phyloP scores from a whole-genome alignment of 148 eudicot genomes.

The Silene latifolia region DNA sequence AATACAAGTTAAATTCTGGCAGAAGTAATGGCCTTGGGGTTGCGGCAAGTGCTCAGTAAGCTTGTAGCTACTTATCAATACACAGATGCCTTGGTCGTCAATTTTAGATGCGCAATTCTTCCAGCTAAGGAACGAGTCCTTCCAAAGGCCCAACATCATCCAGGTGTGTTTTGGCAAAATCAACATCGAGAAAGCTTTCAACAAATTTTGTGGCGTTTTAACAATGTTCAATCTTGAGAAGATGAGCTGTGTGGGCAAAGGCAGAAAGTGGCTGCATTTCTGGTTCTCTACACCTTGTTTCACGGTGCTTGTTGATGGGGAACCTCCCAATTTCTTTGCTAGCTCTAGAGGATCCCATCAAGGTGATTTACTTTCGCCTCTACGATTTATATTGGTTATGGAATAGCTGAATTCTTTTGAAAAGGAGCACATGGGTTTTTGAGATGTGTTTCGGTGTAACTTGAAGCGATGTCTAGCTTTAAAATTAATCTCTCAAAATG shows the following conservation, averaged over 20 bases:
- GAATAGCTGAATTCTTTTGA: neutral
- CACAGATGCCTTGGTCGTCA: neutral
- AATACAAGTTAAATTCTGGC: no score
- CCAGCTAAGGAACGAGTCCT: neutral
- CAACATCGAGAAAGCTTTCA: neutral
- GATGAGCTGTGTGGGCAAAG: neutral
- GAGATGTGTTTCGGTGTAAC: neutral
- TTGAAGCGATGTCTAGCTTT: neutral
- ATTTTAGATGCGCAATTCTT: neutral
- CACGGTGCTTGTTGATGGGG: neutral
- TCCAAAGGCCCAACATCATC: neutral
- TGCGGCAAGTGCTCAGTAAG: neutral
- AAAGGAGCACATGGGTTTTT: neutral
- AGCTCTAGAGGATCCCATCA: neutral
- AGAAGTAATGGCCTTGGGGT: neutral
- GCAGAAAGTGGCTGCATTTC: neutral
- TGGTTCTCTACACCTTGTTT: neutral
- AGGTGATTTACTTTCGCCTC: neutral
- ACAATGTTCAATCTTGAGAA: neutral
- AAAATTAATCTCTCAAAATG: neutral
- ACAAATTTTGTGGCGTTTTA: neutral
- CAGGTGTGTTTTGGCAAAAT: neutral
- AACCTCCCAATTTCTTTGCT: neutral
- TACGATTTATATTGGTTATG: neutral
- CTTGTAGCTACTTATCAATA: neutral